phyloP scores from a whole-genome alignment of 2,329 filamentous ascomycete genomes.

The Chaetomium sp. region DNA sequence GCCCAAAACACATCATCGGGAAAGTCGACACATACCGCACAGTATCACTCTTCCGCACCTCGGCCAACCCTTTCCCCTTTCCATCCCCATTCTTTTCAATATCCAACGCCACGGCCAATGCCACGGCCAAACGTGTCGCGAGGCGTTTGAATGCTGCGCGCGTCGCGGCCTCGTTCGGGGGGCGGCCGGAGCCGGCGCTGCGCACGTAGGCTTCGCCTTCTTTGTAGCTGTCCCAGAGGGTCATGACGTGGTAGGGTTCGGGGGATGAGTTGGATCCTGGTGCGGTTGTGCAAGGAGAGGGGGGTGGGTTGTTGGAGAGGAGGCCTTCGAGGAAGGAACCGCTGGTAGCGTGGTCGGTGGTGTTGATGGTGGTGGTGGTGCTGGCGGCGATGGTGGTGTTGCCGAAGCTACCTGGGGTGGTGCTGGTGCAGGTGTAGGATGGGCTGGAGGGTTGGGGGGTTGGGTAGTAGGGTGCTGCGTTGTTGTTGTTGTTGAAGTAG shows the following conservation, averaged over 20 bases:
- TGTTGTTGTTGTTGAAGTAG: too few species aligned
- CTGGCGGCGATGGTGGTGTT: not conserved
- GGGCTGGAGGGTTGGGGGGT: too few species aligned
- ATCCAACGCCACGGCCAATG: constrained; percentile 10
- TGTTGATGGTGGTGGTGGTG: too few species aligned
- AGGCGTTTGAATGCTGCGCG: constrained; percentile 21
- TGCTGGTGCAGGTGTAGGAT: too few species aligned
- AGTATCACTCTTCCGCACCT: constrained; percentile 14
- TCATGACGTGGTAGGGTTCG: constrained; percentile 10
- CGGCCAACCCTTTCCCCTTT: not conserved
- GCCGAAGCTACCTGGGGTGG: too few species aligned
- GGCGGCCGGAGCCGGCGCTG: not conserved
- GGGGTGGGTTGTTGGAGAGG: not conserved
- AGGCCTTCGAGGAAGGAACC: not conserved
- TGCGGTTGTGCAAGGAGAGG: too few species aligned
- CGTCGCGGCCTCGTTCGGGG: constrained; percentile 1
- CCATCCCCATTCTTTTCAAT: not conserved
- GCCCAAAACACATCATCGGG: constrained; percentile 26
- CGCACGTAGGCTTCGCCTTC: constrained; percentile 14
- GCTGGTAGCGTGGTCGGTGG: not conserved
- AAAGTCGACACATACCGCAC: constrained; percentile 27
- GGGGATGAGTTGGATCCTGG: too few species aligned
- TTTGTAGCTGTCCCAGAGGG: constrained; percentile 16
- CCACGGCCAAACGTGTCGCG: constrained; percentile 14
- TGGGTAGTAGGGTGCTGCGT: too few species aligned